Conservation (phyloP, 139 green algal genomes). For the Parachlorella kessleri region DNA sequence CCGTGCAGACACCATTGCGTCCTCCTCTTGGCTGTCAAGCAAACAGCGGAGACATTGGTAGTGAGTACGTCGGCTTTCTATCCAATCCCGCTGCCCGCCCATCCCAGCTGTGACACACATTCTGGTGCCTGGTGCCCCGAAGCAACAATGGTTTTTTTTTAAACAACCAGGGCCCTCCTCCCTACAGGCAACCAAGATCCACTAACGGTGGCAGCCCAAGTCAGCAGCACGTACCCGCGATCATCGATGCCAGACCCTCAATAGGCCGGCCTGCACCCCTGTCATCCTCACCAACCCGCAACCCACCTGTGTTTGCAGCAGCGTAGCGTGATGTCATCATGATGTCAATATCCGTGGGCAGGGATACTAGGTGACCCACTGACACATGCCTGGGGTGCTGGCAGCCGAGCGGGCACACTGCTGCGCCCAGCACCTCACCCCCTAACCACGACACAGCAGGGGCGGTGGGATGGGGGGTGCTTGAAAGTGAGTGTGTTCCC, state of each 20-base stretch:
- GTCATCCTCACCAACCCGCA: background rate
- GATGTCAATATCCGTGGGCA: constrained; percentile 49
- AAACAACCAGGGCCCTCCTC: background rate
- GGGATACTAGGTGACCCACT: constrained; percentile 50
- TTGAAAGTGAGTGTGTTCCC: too few relatives aligned
- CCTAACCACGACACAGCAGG: background rate
- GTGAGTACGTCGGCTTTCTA: too few relatives aligned
- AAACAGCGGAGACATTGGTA: too few relatives aligned
- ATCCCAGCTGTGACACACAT: too few relatives aligned
- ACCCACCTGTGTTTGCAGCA: constrained; percentile 44
- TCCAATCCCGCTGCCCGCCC: too few relatives aligned
- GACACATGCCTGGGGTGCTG: constrained; percentile 58
- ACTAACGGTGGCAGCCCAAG: too few relatives aligned
- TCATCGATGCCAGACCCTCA: background rate
- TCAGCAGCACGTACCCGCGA: background rate
- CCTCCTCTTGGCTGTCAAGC: too few relatives aligned
- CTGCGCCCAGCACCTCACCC: constrained; percentile 33
- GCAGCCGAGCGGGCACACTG: constrained; percentile 35
- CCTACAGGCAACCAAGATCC: background rate
- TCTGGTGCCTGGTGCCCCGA: too few relatives aligned
- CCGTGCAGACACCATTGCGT: background rate
- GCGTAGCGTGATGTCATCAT: constrained; percentile 45
- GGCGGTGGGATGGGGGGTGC: too few relatives aligned
- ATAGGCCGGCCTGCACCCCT: too few relatives aligned
- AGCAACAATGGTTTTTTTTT: too few relatives aligned